Evolutionary conservation across 2,329 filamentous ascomycete genomes (phyloP).

Genomic region (Nigrospora oryzae): DNA sequence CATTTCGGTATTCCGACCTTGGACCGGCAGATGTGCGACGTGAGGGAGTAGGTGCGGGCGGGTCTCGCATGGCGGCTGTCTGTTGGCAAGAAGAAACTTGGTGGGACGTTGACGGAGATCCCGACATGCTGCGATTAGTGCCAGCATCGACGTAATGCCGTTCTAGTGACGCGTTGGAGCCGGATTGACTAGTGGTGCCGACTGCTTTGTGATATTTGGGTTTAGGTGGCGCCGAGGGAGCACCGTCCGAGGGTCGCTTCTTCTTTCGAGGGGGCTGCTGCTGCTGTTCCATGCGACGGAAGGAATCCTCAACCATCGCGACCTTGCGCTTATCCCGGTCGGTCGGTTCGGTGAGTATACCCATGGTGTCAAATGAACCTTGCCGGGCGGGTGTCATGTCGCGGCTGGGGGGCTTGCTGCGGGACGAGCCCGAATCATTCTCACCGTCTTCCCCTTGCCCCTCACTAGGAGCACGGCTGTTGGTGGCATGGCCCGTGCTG

Average conservation of each 20-base stretch:
- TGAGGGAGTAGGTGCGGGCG: conserved; percentile 20
- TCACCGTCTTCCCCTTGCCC: conserved; percentile 50
- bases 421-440: conserved; percentile 45
- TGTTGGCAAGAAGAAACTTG: conserved; percentile 1
- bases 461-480: conserved; percentile 57
- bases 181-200: conserved; percentile 1
- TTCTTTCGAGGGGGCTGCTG: conserved; percentile 47
- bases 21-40: conserved; percentile 29
- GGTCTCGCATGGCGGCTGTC: conserved; percentile 15
- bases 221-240: conserved; percentile 23
- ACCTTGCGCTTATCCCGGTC: conserved; percentile 62
- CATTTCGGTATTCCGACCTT: conserved; percentile 39
- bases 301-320: conserved; percentile 55
- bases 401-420: conserved; percentile 58
- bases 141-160: conserved; percentile 42
- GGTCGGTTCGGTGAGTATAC: conserved; percentile 54
- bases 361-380: conserved; percentile 50
- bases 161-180: conserved; percentile 22
- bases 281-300: conserved; percentile 54
- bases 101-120: conserved; percentile 33
- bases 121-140: conserved; percentile 44
- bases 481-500: conserved; percentile 52
- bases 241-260: conserved; percentile 52
- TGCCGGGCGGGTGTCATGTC: conserved; percentile 55
- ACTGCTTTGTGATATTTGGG: conserved; percentile 22